Evolutionary conservation across 495 filamentous ascomycete genomes (phyloP).

Genomic region (Neurospora cerealis): DNA sequence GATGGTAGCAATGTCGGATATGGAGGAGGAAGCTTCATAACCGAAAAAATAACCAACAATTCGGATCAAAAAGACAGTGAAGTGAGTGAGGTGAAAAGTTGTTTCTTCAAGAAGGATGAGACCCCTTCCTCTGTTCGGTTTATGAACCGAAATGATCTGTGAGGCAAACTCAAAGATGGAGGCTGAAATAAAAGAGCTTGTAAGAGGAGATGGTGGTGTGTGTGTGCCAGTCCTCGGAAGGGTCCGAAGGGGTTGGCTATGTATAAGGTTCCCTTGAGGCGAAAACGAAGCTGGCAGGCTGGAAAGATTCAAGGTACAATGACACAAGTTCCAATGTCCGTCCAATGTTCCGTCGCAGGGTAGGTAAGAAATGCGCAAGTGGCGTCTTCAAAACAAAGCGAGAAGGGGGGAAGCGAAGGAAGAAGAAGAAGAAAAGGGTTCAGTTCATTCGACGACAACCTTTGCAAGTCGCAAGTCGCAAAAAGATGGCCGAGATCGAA

Average conservation of each 20-base stretch:
- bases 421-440: neutral
- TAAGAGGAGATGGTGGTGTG: neutral
- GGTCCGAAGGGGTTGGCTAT: neutral
- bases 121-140: neutral
- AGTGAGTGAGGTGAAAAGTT: neutral
- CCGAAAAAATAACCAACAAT: neutral
- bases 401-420: neutral
- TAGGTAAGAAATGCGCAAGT: neutral
- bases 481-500: neutral
- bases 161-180: neutral
- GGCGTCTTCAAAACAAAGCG: neutral
- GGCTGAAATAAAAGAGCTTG: neutral
- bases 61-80: neutral
- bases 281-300: neutral
- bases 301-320: neutral
- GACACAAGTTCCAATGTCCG: neutral
- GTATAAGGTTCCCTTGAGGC: neutral
- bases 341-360: neutral
- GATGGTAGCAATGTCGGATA: neutral
- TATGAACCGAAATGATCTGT: neutral
- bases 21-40: neutral
- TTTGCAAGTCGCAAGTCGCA: neutral
- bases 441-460: neutral
- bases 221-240: neutral
- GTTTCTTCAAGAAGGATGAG: neutral